Base-by-base conservation (phyloP, 305 asterid species). In the Fraxinus platypoda region DNA sequence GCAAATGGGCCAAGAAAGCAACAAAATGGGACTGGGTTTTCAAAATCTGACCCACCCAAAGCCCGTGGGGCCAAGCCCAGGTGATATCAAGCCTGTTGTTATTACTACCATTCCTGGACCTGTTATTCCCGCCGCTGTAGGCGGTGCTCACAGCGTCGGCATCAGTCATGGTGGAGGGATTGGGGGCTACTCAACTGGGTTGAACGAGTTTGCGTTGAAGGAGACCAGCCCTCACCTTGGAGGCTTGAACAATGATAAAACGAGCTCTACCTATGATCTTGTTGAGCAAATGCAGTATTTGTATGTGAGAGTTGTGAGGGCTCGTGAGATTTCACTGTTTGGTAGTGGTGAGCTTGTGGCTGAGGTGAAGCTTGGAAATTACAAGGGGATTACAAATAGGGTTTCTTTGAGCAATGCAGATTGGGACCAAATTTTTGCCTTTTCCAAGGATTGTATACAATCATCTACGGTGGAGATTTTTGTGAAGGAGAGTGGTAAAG, bases 191-290 rank as follows among this genome's bases (percentile, higher is more conserved):
- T 26, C 80, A 77, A 46, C 62, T 77, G 41, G 71, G 80, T 30
- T 37, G 28, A 77, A 34, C 72, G 78, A 75, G 78, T 75, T 21
- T 46, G 28, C 78, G 4, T 26, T 75, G 1, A 75, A 38, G 33
- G 78, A 75, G 57, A 75, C 78, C 17, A 75, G 19, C 26, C 78
- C 78, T 75, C 78, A 75, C 35, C 78, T 75, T 23, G 64, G 78
- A 3, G 78, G 64, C 26, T 25, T 75, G 9, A 75, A 75, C 78
- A 75, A 75, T 21, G 38, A 49, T 9, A 43, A 25, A 43, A 76
- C 80, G 35, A 76, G 80, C 38, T 76, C 80, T 30, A 28, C 71
- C 17, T 76, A 43, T 76, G 80, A 76, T 31, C 80, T 49, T 76
- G 70, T 43, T 43, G 80, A 43, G 41, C 80, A 76, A 76, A 49